Conservation (phyloP, 441 rosid species). For the Jatropha multifida region DNA sequence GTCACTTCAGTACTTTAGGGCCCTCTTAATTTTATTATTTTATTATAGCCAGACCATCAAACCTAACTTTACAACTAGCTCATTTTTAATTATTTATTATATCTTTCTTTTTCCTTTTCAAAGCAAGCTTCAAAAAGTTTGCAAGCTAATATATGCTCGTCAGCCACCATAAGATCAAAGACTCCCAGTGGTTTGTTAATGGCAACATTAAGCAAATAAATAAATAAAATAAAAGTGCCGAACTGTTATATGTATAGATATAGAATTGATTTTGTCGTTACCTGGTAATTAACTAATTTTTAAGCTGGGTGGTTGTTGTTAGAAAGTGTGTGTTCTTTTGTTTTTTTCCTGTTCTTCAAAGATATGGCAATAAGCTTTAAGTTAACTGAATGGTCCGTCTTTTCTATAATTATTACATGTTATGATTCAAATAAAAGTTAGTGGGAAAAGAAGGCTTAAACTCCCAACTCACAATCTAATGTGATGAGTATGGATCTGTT, state of each 20-base stretch:
- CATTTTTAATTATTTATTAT: neutral
- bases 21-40: conserved; percentile 5
- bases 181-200: neutral
- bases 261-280: no score
- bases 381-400: no score
- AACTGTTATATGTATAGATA: neutral
- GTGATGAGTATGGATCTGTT: no score
- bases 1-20: conserved; percentile 30
- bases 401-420: no score
- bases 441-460: no score
- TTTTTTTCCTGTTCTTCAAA: no score
- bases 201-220: neutral
- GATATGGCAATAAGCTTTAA: no score
- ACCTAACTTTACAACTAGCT: conserved; percentile 31
- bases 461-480: no score
- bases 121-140: conserved; percentile 9
- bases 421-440: no score
- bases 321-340: no score
- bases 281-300: no score
- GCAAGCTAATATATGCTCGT: conserved; percentile 4
- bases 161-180: conserved; percentile 2
- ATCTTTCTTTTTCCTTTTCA: neutral
- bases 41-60: neutral
- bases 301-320: no score
- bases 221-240: neutral